These are phyloP conservation scores for Xylaria arbuscula DNA, from an alignment of 2,329 filamentous ascomycete genomes.

Conservation along the genomic window DNA sequence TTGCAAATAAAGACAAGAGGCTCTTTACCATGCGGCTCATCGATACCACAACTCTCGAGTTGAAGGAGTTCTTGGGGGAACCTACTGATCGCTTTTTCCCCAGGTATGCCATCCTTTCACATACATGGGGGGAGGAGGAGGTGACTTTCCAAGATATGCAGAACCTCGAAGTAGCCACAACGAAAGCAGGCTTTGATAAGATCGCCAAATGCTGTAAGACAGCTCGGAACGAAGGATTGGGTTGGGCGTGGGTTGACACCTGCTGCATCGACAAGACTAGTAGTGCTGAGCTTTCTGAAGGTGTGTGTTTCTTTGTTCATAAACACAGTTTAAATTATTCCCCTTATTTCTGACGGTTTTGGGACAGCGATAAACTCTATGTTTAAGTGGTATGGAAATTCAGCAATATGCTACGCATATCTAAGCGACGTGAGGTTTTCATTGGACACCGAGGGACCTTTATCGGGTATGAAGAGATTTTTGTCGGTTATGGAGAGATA, in stretches of 20 bases:
- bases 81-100: conserved; percentile 22
- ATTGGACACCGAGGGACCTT: too few relatives aligned
- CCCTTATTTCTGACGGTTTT: background rate
- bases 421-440: conserved; percentile 18
- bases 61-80: conserved; percentile 19
- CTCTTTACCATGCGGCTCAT: conserved; percentile 28
- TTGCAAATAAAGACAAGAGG: background rate
- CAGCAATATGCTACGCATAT: conserved; percentile 32
- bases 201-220: conserved; percentile 40
- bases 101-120: conserved; percentile 44
- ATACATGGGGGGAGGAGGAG: conserved; percentile 42
- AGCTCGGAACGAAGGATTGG: conserved; percentile 37
- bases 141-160: conserved; percentile 37
- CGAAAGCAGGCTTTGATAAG: conserved; percentile 39
- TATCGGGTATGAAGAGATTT: too few relatives aligned
- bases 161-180: conserved; percentile 15
- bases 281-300: conserved; percentile 28
- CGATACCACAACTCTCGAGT: conserved; percentile 20
- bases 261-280: conserved; percentile 33
- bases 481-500: too few relatives aligned
- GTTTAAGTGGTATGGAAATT: conserved; percentile 31
- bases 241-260: conserved; percentile 45
- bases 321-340: background rate
- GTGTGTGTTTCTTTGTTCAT: background rate
- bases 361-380: conserved; percentile 32